Base-by-base conservation (phyloP, 192 early-diverging fungal species). In the Backusella tarrabulga region DNA sequence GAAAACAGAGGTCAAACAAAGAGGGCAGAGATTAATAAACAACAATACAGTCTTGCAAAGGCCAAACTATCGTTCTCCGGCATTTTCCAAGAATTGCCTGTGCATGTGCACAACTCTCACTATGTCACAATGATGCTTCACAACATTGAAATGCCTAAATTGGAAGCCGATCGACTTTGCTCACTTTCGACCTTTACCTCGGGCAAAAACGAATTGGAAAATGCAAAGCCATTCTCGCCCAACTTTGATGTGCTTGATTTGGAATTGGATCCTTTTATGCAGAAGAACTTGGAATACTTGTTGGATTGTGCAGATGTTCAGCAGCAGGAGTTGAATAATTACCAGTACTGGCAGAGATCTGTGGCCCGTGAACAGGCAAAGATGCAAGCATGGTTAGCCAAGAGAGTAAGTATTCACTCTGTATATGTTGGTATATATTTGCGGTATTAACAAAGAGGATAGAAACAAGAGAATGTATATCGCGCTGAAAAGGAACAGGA, bases 301-400 rank as follows among this genome's bases (percentile, higher is more conserved):
- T 85, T 91, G 75, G 93, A 95, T 40, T 88, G 92, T 12, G 90
- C 97, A 29, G 98, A 99, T 72, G 95, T 94, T 35, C 92, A 97
- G 68, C 91, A 91, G 44, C 95, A 95, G 83, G 93, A 97, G 77
- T 93, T 95, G 75, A 92, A 91, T 87, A 92, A 94, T 79, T 97
- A 95, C 89, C 92, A 94, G 77, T 94, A 94, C 81, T 99, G 98
- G 98, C 94, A 98, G 85, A 92, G 96, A 77, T 92, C 89, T 73
- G 86, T 93, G 80, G 91, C 92, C 74, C 92, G 94, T 83, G 98
- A 99, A 81, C 92, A 96, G 86, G 83, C 87, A 73, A 92, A 91
- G 83, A 84, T 92, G 77, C 80, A 87, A 88, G 78, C 90, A 85
- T 87, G 86, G 74, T 50, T 88, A 68, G 46, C 82, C 63, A 88